A percentile compares a stretch with the other conserved stretches of the same genome.
Evolutionary conservation across 75 land plant genomes (phyloP).

Genomic region (Pinus albicaulis): DNA sequence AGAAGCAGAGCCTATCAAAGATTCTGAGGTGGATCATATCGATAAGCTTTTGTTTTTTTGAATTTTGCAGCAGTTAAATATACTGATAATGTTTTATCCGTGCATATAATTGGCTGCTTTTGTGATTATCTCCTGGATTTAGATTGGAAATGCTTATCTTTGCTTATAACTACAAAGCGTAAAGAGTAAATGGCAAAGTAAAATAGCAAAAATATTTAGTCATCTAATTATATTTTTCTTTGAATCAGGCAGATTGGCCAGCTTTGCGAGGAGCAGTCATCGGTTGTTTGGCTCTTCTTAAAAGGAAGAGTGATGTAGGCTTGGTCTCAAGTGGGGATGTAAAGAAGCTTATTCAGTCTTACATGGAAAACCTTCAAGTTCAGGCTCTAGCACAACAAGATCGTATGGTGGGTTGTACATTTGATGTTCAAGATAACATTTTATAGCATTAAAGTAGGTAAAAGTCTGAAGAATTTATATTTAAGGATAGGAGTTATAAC

Average conservation of each 20-base stretch:
- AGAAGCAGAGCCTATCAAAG: no score
- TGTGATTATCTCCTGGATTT: no score
- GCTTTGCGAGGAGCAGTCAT: conserved; percentile 78
- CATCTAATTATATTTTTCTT: neutral
- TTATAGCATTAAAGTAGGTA: neutral
- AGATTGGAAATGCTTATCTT: no score
- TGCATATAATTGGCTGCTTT: no score
- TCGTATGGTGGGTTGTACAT: conserved; percentile 48
- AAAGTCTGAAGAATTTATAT: neutral
- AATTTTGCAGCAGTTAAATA: no score
- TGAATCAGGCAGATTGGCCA: conserved; percentile 89
- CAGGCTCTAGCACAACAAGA: conserved; percentile 69
- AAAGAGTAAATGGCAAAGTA: neutral
- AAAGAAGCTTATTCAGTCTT: conserved; percentile 47
- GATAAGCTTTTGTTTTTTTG: no score
- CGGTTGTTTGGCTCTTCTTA: conserved; percentile 77
- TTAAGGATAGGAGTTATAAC: neutral
- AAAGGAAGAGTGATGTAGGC: conserved; percentile 51
- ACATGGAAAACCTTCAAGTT: conserved; percentile 57
- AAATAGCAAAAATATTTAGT: neutral
- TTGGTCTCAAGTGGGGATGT: conserved; percentile 47
- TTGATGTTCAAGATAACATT: neutral
- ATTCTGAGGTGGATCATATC: no score
- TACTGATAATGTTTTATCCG: neutral
- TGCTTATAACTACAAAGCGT: neutral